phyloP scores from a whole-genome alignment of 129 eudicot genomes.

The Flaveria robusta region DNA sequence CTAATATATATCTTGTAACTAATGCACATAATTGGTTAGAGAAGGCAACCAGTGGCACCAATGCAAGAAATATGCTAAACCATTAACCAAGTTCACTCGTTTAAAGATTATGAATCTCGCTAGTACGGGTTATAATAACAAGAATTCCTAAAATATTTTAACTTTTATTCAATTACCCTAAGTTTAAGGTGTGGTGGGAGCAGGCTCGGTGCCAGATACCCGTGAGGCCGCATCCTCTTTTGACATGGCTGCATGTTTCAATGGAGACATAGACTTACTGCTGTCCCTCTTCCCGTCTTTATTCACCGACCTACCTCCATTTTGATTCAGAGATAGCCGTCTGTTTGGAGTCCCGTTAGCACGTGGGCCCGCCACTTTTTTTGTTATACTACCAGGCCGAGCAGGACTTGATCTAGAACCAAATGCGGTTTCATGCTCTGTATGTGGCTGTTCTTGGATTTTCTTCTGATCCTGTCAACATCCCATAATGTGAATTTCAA shows the following conservation, averaged over 20 bases:
- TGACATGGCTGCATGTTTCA: constrained; percentile 59
- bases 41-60: constrained; percentile 11
- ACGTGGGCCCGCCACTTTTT: constrained; percentile 79
- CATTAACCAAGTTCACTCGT: constrained; percentile 28
- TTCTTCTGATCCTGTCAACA: constrained; percentile 86
- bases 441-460: constrained; percentile 64
- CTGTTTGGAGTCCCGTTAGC: constrained; percentile 74
- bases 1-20: too few species aligned
- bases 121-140: constrained; percentile 21
- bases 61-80: constrained; percentile 23
- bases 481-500: background rate
- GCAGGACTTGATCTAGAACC: constrained; percentile 90
- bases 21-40: constrained; percentile 19
- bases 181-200: constrained; percentile 65
- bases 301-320: constrained; percentile 62
- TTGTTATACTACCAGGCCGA: constrained; percentile 49
- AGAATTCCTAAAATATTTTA: constrained; percentile 35
- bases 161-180: constrained; percentile 22
- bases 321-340: constrained; percentile 75
- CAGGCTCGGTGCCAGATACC: constrained; percentile 64
- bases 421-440: constrained; percentile 62
- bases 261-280: constrained; percentile 59
- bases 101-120: constrained; percentile 24
- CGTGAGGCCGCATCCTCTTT: constrained; percentile 82
- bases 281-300: constrained; percentile 70